phyloP scores from a whole-genome alignment of 2,329 filamentous ascomycete genomes.

The Trichoderma endophyticum region DNA sequence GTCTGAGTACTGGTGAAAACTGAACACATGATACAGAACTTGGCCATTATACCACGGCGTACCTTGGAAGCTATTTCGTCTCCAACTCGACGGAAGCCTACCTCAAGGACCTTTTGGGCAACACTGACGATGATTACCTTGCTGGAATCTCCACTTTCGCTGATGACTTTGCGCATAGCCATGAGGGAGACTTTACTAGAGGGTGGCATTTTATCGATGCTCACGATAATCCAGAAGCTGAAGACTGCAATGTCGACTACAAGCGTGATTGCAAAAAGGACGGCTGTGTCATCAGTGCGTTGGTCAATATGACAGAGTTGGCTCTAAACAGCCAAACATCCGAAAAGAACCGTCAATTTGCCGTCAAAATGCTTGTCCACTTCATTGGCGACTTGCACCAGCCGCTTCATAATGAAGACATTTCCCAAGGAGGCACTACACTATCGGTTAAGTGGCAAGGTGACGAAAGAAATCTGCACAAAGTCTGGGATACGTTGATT shows the following conservation, averaged over 20 bases:
- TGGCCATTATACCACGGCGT: neutral
- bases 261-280: neutral
- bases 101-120: neutral
- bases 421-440: neutral
- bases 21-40: neutral
- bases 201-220: neutral
- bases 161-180: neutral
- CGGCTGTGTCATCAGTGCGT: neutral
- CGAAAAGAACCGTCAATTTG: neutral
- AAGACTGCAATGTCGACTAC: neutral
- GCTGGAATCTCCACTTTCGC: neutral
- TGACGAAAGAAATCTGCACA: neutral
- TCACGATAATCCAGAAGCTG: neutral
- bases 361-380: neutral
- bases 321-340: neutral
- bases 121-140: neutral
- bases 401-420: neutral
- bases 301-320: neutral
- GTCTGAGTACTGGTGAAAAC: neutral
- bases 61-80: neutral
- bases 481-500: neutral
- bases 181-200: neutral
- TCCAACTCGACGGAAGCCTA: neutral
- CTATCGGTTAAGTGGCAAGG: neutral
- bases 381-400: neutral